Conservation (phyloP, 108 stramenopile species). For the Skeletonema potamos region DNA sequence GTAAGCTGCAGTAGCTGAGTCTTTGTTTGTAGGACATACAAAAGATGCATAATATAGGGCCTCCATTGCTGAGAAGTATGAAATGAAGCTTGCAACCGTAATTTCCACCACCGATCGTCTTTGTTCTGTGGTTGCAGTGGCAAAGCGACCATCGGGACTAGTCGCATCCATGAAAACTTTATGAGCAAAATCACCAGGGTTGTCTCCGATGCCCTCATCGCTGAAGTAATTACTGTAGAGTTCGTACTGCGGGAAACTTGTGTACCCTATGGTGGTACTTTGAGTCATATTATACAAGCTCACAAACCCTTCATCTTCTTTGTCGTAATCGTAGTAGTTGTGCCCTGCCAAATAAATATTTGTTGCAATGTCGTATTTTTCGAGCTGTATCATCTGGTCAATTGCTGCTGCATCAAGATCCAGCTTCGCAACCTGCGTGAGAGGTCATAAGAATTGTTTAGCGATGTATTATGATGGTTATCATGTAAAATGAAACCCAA, state of each 20-base stretch:
- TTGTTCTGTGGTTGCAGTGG: conserved; percentile 49
- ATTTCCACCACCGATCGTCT: conserved; percentile 54
- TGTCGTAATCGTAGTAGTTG: conserved; percentile 47
- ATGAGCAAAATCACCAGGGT: conserved; percentile 48
- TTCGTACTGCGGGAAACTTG: conserved; percentile 14
- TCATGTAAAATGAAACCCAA: neutral
- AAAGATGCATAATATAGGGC: conserved; percentile 56
- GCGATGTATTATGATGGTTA: neutral
- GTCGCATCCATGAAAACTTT: conserved; percentile 53
- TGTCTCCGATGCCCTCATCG: neutral
- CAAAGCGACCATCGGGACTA: conserved; percentile 12
- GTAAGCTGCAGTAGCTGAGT: conserved; percentile 42
- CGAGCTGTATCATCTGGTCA: conserved; percentile 64
- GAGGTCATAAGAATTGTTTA: neutral
- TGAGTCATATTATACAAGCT: conserved; percentile 37
- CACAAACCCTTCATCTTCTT: conserved; percentile 25
- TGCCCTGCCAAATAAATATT: conserved; percentile 39
- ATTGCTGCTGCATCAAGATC: conserved; percentile 75
- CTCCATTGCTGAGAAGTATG: conserved; percentile 70
- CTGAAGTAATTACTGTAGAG: conserved; percentile 19
- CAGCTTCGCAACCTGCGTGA: conserved; percentile 51
- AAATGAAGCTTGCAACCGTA: conserved; percentile 52
- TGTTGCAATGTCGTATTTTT: conserved; percentile 49
- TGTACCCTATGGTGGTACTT: conserved; percentile 24
- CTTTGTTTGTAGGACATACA: conserved; percentile 36